Evolutionary conservation across 352 stramenopile species (phyloP), one percentile per base, ranked within the genome.

Genomic region (Halophytophthora polymorphica): DNA sequence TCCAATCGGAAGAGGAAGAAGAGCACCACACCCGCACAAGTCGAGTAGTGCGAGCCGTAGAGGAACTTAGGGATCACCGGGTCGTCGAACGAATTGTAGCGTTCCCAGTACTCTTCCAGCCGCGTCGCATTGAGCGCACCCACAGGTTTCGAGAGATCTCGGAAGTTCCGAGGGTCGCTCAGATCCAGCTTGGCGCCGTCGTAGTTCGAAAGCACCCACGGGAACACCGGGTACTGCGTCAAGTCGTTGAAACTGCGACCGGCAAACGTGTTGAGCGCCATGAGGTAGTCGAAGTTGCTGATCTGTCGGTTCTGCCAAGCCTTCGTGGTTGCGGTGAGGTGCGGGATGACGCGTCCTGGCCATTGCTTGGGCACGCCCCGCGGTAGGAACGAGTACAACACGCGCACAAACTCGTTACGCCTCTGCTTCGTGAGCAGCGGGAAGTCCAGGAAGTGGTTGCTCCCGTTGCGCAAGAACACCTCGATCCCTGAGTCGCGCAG

Each of bases 1-100:
- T 99, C 91, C n/a, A 99, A 59, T 35, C 98, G 83, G 44, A 99
- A 86, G 13, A 99, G 83, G 62, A 98, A 99, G 62, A 99, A 98
- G 18, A 99, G 65, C 41, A 99, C 97, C 28, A 99, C 96, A 34
- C 97, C 97, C 13, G 83, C 84, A 42, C 79, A 92, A 6, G 97
- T 99, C 18, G 93, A 99, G 72, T 99, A 99, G 60, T 99, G 97
- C 7, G 83, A 93, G 2, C 85, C 85, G 39, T 95, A 96, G 0
- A 95, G 53, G 39, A 96, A 96, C 57, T 94, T 95, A 6, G 86
- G 86, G 47, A 96, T 94, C 37, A 96, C 81, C 1, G 83, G 83
- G 36, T 95, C 85, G 25, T 95, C 85, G 51, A 95, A 95, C 10
- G 78, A 90, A 39, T 98, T 74, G 61, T 98, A 99, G 51, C 96